Evolutionary conservation across 1,139 yeast species (phyloP).

Genomic region (Nadsonia starkeyi-henricii): DNA sequence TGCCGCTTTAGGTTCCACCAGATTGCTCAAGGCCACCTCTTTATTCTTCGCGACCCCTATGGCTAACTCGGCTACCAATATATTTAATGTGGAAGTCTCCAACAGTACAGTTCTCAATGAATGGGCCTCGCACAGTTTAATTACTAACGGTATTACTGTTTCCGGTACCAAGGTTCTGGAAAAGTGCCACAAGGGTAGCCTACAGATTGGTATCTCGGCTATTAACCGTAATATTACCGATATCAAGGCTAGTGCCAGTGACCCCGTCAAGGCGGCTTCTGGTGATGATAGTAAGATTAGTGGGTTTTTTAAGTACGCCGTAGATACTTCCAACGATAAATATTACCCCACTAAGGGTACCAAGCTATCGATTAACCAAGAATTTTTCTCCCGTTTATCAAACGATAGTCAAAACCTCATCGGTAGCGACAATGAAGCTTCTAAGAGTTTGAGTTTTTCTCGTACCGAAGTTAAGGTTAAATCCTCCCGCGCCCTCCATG

Average conservation of each 20-base stretch:
- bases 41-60: conserved; percentile 54
- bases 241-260: neutral
- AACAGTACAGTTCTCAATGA: conserved; percentile 52
- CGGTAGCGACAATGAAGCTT: neutral
- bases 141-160: conserved; percentile 33
- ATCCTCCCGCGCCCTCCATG: neutral
- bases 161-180: neutral
- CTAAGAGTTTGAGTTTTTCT: neutral
- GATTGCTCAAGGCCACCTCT: conserved; percentile 43
- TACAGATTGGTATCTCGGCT: neutral
- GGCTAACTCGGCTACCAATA: conserved; percentile 36
- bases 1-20: conserved; percentile 68
- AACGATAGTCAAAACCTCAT: neutral
- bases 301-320: neutral
- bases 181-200: neutral
- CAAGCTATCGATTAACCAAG: conserved; percentile 31
- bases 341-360: conserved; percentile 35
- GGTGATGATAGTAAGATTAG: neutral
- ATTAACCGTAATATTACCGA: neutral
- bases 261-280: neutral
- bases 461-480: neutral
- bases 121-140: conserved; percentile 52
- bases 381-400: neutral
- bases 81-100: conserved; percentile 40
- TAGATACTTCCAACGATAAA: conserved; percentile 35